These are phyloP conservation scores for Escallonia rubra DNA, from an alignment of 129 eudicot species.

Conservation along the genomic window DNA sequence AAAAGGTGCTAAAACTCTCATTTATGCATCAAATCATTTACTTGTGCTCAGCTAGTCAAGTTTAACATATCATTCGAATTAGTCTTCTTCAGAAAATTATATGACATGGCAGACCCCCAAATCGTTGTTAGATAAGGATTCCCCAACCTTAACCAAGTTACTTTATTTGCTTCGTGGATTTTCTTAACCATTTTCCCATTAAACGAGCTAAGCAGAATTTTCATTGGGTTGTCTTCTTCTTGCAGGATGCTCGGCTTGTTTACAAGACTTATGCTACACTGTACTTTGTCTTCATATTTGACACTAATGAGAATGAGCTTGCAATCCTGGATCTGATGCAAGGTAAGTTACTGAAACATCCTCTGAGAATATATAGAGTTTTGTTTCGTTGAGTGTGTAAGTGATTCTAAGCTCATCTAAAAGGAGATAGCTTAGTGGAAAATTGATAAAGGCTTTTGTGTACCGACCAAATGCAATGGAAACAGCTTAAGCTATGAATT, in stretches of 20 bases:
- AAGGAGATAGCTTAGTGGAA: too few relatives aligned
- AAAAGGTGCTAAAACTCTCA: too few relatives aligned
- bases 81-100: not conserved
- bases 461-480: too few relatives aligned
- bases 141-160: not conserved
- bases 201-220: constrained; percentile 6
- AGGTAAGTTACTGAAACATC: constrained; percentile 32
- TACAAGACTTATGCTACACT: constrained; percentile 88
- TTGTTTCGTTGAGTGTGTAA: not conserved
- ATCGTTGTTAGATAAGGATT: not conserved
- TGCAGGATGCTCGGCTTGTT: constrained; percentile 86
- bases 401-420: not conserved
- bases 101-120: not conserved
- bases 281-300: constrained; percentile 77
- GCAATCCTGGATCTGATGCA: constrained; percentile 96
- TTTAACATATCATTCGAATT: constrained; percentile 4
- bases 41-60: not conserved
- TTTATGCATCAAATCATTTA: not conserved
- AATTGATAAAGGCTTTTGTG: too few relatives aligned
- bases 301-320: constrained; percentile 86
- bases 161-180: not conserved
- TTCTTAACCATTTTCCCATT: constrained; percentile 3
- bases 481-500: too few relatives aligned
- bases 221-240: constrained; percentile 2
- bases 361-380: too few relatives aligned